Percentiles rank a stretch among this genome's conserved stretches.
Evolutionary conservation across 2,329 filamentous ascomycete genomes (phyloP).

Genomic region (Bisporella sp.): DNA sequence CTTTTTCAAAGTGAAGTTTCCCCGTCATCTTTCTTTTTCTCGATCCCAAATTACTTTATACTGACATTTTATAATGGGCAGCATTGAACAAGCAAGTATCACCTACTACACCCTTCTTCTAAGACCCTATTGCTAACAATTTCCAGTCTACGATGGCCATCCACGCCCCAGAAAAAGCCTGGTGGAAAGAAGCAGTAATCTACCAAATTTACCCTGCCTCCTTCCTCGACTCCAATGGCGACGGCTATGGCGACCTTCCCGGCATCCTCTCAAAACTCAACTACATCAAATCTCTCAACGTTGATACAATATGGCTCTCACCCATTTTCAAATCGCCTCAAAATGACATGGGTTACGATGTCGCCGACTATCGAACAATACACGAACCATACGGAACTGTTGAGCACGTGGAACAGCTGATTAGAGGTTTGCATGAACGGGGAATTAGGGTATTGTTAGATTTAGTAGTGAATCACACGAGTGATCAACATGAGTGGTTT

Average conservation of each 20-base stretch:
- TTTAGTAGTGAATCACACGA: slow-evolving; percentile 73
- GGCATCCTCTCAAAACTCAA: slow-evolving; percentile 55
- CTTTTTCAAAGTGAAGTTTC: too few species aligned
- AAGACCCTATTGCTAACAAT: too few species aligned
- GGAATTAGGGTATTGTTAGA: slow-evolving; percentile 69
- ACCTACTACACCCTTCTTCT: too few species aligned
- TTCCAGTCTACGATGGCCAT: too few species aligned
- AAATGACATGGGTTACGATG: slow-evolving; percentile 65
- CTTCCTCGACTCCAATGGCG: slow-evolving; percentile 49
- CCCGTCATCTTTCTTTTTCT: too few species aligned
- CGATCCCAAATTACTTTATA: too few species aligned
- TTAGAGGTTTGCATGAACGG: slow-evolving; percentile 50
- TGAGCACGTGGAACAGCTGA: slow-evolving; percentile 55
- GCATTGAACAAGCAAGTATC: too few species aligned
- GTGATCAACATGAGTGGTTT: slow-evolving; percentile 62
- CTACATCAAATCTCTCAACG: slow-evolving; percentile 52
- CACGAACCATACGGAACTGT: slow-evolving; percentile 61
- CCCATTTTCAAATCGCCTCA: slow-evolving; percentile 60
- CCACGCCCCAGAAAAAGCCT: slow-evolving; percentile 17
- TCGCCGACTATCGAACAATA: slow-evolving; percentile 60
- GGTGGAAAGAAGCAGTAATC: slow-evolving; percentile 52
- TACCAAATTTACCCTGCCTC: slow-evolving; percentile 54
- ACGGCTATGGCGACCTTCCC: slow-evolving; percentile 53
- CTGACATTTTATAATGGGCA: too few species aligned
- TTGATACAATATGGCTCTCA: slow-evolving; percentile 60